Evolutionary conservation across 2,329 filamentous ascomycete species (phyloP).

Genomic region (Tetracladium maxilliforme): DNA sequence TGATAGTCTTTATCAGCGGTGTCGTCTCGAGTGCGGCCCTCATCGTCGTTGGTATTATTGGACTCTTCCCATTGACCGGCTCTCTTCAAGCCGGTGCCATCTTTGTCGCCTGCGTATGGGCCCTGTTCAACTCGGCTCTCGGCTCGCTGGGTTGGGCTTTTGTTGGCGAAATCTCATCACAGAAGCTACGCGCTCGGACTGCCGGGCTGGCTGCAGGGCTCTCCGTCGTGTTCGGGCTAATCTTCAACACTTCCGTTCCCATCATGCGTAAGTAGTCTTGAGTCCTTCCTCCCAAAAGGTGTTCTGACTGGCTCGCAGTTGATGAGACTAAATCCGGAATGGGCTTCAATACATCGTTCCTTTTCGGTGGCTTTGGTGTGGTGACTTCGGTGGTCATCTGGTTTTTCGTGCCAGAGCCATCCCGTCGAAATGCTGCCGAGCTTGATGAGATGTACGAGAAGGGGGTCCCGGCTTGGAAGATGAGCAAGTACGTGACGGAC

Average conservation of each 20-base stretch:
- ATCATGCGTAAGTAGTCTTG: conserved; percentile 5
- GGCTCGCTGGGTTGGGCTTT: conserved; percentile 9
- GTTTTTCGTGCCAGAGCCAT: conserved; percentile 9
- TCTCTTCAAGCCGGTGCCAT: conserved; percentile 7
- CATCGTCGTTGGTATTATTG: conserved; percentile 6
- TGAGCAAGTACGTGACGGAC: conserved; percentile 7
- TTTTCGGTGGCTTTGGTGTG: conserved; percentile 7
- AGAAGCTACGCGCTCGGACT: conserved; percentile 9
- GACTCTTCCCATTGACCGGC: conserved; percentile 3
- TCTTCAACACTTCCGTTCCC: conserved; percentile 9
- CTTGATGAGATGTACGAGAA: conserved; percentile 11
- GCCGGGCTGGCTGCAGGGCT: conserved; percentile 8
- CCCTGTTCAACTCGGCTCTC: conserved; percentile 6
- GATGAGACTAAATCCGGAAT: conserved; percentile 7
- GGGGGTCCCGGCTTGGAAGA: conserved; percentile 7
- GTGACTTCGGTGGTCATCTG: conserved; percentile 6
- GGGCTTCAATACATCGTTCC: conserved; percentile 10
- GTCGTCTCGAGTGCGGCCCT: conserved; percentile 4
- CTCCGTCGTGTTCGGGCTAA: conserved; percentile 9
- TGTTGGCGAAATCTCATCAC: conserved; percentile 9
- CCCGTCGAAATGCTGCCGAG: conserved; percentile 9
- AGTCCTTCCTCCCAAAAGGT: too few species aligned
- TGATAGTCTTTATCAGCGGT: conserved; percentile 4
- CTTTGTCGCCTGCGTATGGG: conserved; percentile 8
- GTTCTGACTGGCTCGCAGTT: neutral